These are phyloP conservation scores for Lactarius indigo DNA, from an alignment of 768 basidiomycete species.

Conservation along the genomic window DNA sequence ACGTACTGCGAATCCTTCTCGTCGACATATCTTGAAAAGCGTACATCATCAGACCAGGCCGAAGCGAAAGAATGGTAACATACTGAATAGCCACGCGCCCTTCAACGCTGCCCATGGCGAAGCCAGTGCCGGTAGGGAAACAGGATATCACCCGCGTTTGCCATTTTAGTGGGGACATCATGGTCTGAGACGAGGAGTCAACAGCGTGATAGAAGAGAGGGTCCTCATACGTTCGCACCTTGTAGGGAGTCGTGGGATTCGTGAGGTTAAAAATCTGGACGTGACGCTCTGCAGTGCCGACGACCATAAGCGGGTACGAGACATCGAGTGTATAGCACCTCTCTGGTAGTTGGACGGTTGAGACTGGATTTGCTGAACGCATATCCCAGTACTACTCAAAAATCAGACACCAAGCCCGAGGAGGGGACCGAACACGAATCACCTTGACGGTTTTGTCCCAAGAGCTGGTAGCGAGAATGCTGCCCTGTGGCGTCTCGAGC, in stretches of 20 bases:
- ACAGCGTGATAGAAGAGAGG: not conserved
- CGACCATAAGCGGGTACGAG: constrained; percentile 79
- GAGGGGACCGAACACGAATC: constrained; percentile 24
- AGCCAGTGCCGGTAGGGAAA: constrained; percentile 74
- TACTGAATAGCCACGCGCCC: constrained; percentile 96
- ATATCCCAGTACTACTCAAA: constrained; percentile 85
- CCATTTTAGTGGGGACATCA: constrained; percentile 87
- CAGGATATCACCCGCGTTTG: constrained; percentile 86
- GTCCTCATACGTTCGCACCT: constrained; percentile 40
- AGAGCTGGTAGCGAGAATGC: constrained; percentile 86
- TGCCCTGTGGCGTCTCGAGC: constrained; percentile 69
- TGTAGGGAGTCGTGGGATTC: constrained; percentile 75
- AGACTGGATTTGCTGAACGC: constrained; percentile 69
- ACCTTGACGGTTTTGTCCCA: constrained; percentile 99
- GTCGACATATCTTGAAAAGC: constrained; percentile 65
- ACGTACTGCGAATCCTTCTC: constrained; percentile 71
- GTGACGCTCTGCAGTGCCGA: constrained; percentile 90
- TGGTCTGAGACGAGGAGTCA: constrained; percentile 46
- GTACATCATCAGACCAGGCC: not conserved
- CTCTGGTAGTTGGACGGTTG: constrained; percentile 80
- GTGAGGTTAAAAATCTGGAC: constrained; percentile 86
- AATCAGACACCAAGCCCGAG: constrained; percentile 2
- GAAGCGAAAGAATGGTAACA: constrained; percentile 33
- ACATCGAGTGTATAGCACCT: constrained; percentile 87
- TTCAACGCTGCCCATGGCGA: constrained; percentile 83